Base-by-base conservation (phyloP, 192 early-diverging fungal genomes). In the Umbelopsis vinacea region DNA sequence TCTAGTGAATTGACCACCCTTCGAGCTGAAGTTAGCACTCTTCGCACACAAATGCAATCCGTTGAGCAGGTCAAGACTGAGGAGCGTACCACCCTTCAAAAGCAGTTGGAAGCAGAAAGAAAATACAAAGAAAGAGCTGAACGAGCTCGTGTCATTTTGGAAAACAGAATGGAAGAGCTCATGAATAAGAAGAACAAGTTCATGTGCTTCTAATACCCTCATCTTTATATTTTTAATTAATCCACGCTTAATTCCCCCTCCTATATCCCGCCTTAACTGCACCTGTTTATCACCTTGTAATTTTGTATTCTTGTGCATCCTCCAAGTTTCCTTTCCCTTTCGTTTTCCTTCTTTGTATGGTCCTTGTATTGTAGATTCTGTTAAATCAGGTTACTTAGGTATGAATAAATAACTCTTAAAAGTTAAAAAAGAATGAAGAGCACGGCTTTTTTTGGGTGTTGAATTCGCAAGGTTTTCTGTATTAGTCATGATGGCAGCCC, bases 181-280 rank as follows among this genome's bases (percentile, higher is more conserved):
- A 79, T 88, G 77, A 81, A 71, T 21, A 77, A 82, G 54, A 86
- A 82, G 75, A 85, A 74, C 71, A 88, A 86, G 67, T 88, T 88
- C 70, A 84, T 81, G 48, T 88, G 87, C 71, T 87, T 87, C 70
- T 87, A 82, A 68, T 23, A 63, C 26, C 21, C 37, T 24, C 22
- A 15, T 21, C 57, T 63, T 14, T n/a, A 10, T 37, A 17, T 63
- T 12, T 54, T 12, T 54, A 29, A 29, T 2, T 29, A 2, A 54
- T 26, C 53, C 26, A 54, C 26, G n/a, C 53, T 22, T 24, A 19
- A n/a, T 24, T 54, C 23, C 53, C 26, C 9, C 22, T 4, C 23
- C 40, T 43, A 43, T 12, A 43, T 63, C 14, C 53, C 7, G 11
- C 26, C 26, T n/a, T 37, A 63, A 29, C 35, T 10, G 14, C 33